Conservation (phyloP, 352 stramenopile species). For the Phytophthora brassicae region DNA sequence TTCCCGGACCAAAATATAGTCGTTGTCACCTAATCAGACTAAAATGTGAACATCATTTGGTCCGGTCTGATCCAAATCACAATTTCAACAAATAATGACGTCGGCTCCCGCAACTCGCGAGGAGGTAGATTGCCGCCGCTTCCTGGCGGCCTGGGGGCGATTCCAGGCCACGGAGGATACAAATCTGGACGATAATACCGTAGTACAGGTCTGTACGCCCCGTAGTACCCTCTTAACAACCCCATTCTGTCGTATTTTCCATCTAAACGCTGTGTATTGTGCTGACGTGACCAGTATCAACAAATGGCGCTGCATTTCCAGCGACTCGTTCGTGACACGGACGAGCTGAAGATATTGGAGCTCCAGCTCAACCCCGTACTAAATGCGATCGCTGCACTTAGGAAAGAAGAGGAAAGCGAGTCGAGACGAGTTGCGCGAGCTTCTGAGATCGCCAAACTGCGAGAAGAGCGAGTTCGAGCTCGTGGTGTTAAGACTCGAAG, state of each 20-base stretch:
- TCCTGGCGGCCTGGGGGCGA: constrained; percentile 59
- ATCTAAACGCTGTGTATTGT: neutral
- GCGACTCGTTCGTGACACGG: constrained; percentile 21
- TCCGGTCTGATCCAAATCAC: neutral
- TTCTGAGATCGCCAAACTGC: constrained; percentile 29
- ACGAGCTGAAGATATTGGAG: constrained; percentile 31
- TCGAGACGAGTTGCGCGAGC: constrained; percentile 28
- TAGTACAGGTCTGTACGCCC: constrained; percentile 13
- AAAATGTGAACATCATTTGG: neutral
- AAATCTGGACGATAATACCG: constrained; percentile 4
- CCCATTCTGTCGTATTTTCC: neutral
- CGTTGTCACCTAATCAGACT: neutral
- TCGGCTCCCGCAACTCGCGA: constrained; percentile 7
- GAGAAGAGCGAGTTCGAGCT: constrained; percentile 11
- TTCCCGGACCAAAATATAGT: constrained; percentile 1
- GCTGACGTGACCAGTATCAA: constrained; percentile 35
- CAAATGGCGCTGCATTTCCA: constrained; percentile 42
- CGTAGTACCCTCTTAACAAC: neutral
- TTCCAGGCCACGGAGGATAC: constrained; percentile 34
- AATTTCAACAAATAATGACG: constrained; percentile 22
- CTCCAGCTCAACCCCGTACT: constrained; percentile 21
- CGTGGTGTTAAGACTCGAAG: constrained; percentile 1
- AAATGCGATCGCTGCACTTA: constrained; percentile 24
- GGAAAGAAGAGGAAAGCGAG: neutral
- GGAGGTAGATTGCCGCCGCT: constrained; percentile 53